Evolutionary conservation across 2,329 filamentous ascomycete species (phyloP).

Genomic region (Microdochium trichocladiopsis): DNA sequence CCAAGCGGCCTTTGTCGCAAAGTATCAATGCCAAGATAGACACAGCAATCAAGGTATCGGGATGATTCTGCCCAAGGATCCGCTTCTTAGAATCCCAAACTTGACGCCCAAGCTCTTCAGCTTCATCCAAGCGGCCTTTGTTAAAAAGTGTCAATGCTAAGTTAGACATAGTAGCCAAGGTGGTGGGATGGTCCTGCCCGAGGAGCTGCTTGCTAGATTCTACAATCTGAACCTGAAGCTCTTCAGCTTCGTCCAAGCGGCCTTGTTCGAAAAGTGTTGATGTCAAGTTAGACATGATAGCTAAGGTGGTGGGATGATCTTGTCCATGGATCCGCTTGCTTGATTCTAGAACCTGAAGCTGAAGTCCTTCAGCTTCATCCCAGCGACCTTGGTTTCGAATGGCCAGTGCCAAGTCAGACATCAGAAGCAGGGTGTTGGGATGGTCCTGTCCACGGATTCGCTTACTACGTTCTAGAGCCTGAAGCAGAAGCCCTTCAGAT

Average conservation of each 20-base stretch:
- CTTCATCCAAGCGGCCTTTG: too few species aligned
- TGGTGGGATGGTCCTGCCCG: not conserved
- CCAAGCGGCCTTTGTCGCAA: too few species aligned
- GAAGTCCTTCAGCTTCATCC: not conserved
- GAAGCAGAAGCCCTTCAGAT: not conserved
- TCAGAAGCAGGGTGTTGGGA: not conserved
- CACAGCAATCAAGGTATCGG: too few species aligned
- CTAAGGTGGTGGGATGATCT: not conserved
- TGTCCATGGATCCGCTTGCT: not conserved
- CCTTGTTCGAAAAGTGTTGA: not conserved
- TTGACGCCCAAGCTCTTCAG: too few species aligned
- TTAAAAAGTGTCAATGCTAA: too few species aligned
- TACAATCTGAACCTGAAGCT: not conserved
- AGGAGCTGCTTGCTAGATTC: not conserved
- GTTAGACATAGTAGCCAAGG: not conserved
- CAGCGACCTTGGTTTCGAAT: not conserved
- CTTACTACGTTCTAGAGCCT: not conserved
- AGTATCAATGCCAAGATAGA: too few species aligned
- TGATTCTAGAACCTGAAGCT: not conserved
- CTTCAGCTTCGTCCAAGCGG: not conserved
- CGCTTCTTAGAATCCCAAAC: too few species aligned
- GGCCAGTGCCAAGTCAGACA: not conserved
- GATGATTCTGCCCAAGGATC: too few species aligned
- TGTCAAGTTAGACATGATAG: not conserved
- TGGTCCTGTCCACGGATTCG: not conserved